These are phyloP conservation scores for Graphilbum ipis-grandicollis DNA, from an alignment of 2,329 filamentous ascomycete genomes.

Conservation along the genomic window DNA sequence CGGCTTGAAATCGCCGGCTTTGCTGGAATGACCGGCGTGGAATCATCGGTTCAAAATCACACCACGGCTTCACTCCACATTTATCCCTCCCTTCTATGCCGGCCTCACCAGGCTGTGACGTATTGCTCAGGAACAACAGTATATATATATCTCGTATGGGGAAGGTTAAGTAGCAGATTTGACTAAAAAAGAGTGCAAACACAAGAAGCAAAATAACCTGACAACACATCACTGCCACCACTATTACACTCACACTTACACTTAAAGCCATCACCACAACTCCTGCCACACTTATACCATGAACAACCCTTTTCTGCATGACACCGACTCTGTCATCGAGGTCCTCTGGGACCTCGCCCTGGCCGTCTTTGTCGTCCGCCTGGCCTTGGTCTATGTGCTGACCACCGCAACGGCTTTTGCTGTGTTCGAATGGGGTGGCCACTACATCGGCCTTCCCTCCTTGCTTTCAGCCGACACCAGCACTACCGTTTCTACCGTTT, in stretches of 20 bases:
- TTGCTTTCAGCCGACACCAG: not conserved
- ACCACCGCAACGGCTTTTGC: not conserved
- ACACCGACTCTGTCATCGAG: slow-evolving; percentile 18
- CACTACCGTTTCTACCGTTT: not conserved
- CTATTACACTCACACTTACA: too few species aligned
- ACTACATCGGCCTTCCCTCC: not conserved
- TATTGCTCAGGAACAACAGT: too few species aligned
- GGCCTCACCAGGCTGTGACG: not conserved
- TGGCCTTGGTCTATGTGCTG: slow-evolving; percentile 8
- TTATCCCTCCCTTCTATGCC: not conserved
- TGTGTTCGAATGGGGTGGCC: not conserved
- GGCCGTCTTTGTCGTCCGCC: slow-evolving; percentile 13
- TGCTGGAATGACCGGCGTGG: too few species aligned
- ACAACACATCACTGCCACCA: too few species aligned
- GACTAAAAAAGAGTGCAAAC: too few species aligned
- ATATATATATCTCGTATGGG: too few species aligned
- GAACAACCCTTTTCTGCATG: slow-evolving; percentile 10
- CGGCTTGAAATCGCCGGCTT: too few species aligned
- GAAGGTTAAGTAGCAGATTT: too few species aligned
- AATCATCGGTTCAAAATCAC: not conserved
- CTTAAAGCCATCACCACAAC: not conserved
- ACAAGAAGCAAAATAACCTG: too few species aligned
- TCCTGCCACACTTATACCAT: too few species aligned
- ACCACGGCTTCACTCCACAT: not conserved
- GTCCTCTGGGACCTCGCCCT: slow-evolving; percentile 20